A percentile compares a stretch with the other conserved stretches of the same genome.
These are phyloP conservation scores for Tagetes erecta DNA, from an alignment of 129 eudicot species.

Conservation along the genomic window DNA sequence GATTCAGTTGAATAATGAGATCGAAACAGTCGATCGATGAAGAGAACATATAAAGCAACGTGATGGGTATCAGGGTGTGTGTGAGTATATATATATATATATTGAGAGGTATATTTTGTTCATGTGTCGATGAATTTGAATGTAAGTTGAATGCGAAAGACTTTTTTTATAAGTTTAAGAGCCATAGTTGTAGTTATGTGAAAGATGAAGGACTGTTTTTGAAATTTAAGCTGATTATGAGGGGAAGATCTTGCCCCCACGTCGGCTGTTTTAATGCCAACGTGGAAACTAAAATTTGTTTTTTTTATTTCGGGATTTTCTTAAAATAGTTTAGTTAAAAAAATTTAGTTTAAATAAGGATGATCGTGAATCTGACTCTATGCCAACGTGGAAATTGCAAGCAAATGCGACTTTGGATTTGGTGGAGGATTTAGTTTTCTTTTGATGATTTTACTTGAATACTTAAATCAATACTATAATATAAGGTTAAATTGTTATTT, in stretches of 20 bases:
- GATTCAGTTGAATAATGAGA: constrained; percentile 15
- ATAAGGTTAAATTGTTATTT: too few species aligned
- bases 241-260: constrained; percentile 33
- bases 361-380: constrained; percentile 11
- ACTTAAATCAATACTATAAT: background rate
- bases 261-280: constrained; percentile 9
- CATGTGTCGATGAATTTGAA: background rate
- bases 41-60: constrained; percentile 13
- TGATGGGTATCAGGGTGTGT: background rate
- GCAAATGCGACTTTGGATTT: background rate
- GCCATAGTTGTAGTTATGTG: background rate
- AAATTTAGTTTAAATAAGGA: too few species aligned
- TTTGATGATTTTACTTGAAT: background rate
- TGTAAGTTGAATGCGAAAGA: background rate
- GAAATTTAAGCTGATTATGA: constrained; percentile 4
- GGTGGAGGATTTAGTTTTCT: background rate
- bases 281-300: background rate
- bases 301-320: background rate
- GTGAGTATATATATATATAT: constrained; percentile 1
- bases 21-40: constrained; percentile 16
- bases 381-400: constrained; percentile 9
- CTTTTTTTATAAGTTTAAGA: background rate
- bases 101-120: constrained; percentile 7
- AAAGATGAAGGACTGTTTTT: constrained; percentile 15
- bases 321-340: background rate